A percentile compares a stretch with the other conserved stretches of the same genome.
phyloP scores from a whole-genome alignment of 805 yeast genomes.

The Yamadazyma paraphyllophila region DNA sequence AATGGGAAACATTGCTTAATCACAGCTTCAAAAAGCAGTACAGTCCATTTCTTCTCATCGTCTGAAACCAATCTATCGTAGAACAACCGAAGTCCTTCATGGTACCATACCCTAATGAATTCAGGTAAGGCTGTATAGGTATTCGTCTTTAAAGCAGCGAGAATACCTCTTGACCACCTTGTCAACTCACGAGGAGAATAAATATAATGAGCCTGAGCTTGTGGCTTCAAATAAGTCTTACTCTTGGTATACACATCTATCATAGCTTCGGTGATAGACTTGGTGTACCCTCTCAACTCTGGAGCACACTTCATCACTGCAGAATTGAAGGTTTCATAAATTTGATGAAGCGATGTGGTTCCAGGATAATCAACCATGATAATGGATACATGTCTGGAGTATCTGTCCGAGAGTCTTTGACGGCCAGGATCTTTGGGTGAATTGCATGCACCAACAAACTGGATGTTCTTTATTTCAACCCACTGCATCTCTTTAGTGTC shows the following conservation, averaged over 20 bases:
- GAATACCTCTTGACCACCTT: slow-evolving; percentile 79
- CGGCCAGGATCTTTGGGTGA: slow-evolving; percentile 85
- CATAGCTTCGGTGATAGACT: slow-evolving; percentile 61
- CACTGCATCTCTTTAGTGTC: slow-evolving; percentile 55
- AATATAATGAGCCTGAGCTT: slow-evolving; percentile 56
- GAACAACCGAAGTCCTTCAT: slow-evolving; percentile 78
- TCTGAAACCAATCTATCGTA: slow-evolving; percentile 61
- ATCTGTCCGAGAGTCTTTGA: slow-evolving; percentile 51
- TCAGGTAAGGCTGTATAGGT: slow-evolving; percentile 38
- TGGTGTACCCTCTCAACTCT: slow-evolving; percentile 51
- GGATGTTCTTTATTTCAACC: slow-evolving; percentile 63
- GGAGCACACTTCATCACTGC: slow-evolving; percentile 65
- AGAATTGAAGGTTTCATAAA: slow-evolving; percentile 57
- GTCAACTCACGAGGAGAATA: slow-evolving; percentile 91
- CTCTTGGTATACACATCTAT: slow-evolving; percentile 55
- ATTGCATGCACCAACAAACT: slow-evolving; percentile 94
- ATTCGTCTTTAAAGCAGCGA: slow-evolving; percentile 43
- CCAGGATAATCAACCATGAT: slow-evolving; percentile 82
- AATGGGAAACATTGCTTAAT: slow-evolving; percentile 47
- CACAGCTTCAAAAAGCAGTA: slow-evolving; percentile 26
- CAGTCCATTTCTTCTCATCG: slow-evolving; percentile 52
- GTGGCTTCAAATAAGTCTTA: slow-evolving; percentile 35
- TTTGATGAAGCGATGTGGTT: slow-evolving; percentile 54
- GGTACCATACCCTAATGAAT: slow-evolving; percentile 67
- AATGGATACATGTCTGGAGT: slow-evolving; percentile 63